Conservation (phyloP, 768 basidiomycete genomes). For the Tylopilus intermedius region DNA sequence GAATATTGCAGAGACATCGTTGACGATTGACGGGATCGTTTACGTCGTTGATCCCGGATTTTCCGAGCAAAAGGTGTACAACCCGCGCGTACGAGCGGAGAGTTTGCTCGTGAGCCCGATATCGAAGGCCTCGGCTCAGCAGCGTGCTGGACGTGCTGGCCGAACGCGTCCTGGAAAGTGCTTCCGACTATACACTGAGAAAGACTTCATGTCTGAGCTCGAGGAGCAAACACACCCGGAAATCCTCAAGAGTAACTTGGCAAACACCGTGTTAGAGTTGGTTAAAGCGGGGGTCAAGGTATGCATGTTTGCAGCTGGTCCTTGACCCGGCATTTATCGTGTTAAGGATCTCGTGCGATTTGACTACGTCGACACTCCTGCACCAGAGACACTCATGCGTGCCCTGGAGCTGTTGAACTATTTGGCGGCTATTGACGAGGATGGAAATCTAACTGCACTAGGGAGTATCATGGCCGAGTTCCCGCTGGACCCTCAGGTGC, state of each 20-base stretch:
- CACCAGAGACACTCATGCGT: conserved; percentile 95
- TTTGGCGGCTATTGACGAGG: conserved; percentile 88
- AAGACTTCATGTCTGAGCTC: conserved; percentile 92
- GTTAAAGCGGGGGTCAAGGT: conserved; percentile 92
- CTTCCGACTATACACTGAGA: conserved; percentile 94
- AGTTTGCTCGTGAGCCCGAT: conserved; percentile 90
- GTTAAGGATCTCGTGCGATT: conserved; percentile 72
- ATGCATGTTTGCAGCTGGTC: background rate
- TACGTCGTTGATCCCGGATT: conserved; percentile 98
- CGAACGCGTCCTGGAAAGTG: conserved; percentile 96
- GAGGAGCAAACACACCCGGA: conserved; percentile 98
- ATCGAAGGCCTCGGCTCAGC: conserved; percentile 94
- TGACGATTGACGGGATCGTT: conserved; percentile 99
- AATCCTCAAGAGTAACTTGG: conserved; percentile 88
- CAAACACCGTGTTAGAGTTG: conserved; percentile 88
- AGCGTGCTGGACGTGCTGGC: conserved; percentile 93
- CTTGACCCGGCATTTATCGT: background rate
- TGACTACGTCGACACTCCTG: conserved; percentile 90
- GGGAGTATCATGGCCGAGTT: conserved; percentile 96
- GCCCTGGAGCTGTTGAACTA: conserved; percentile 92
- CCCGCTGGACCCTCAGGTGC: conserved; percentile 93
- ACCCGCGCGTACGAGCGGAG: conserved; percentile 94
- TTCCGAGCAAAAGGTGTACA: conserved; percentile 98
- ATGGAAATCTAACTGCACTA: conserved; percentile 82
- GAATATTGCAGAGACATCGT: conserved; percentile 95